phyloP scores from a whole-genome alignment of 148 eudicot genomes.

The Dysphania ambrosioides region DNA sequence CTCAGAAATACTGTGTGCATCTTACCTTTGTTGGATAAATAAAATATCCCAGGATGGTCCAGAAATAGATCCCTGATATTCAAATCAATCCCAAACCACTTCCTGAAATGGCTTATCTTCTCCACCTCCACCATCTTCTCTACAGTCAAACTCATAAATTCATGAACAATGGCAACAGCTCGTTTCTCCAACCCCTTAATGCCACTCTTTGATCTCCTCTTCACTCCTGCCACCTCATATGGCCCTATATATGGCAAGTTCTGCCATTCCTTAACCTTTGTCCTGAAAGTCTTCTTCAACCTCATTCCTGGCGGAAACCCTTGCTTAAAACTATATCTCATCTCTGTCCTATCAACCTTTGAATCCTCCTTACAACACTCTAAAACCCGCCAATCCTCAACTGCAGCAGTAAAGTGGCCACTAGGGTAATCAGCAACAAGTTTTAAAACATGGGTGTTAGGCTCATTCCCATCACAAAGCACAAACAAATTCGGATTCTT shows the following conservation, averaged over 20 bases:
- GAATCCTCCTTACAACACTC: conserved; percentile 76
- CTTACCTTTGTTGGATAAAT: conserved; percentile 83
- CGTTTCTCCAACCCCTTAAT: conserved; percentile 63
- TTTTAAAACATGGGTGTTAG: conserved; percentile 67
- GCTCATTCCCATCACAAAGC: conserved; percentile 61
- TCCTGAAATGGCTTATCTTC: conserved; percentile 91
- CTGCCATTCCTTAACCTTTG: conserved; percentile 86
- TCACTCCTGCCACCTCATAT: conserved; percentile 56
- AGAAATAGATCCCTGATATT: conserved; percentile 86
- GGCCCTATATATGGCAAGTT: conserved; percentile 62
- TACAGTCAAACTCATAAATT: conserved; percentile 86
- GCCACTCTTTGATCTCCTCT: conserved; percentile 48
- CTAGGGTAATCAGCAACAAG: conserved; percentile 37
- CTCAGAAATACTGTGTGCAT: conserved; percentile 81
- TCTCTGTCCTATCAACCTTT: conserved; percentile 54
- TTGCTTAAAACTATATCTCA: conserved; percentile 69
- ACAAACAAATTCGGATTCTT: conserved; percentile 50
- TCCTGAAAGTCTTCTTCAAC: conserved; percentile 61
- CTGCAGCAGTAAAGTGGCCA: conserved; percentile 46
- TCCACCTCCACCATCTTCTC: conserved; percentile 97
- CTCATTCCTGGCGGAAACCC: conserved; percentile 89
- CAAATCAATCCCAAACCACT: conserved; percentile 83
- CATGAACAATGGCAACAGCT: conserved; percentile 90
- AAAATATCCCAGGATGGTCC: conserved; percentile 97
- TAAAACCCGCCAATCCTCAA: conserved; percentile 74